phyloP scores from a whole-genome alignment of 1,284 basidiomycete genomes.

The Peniophora sp. region DNA sequence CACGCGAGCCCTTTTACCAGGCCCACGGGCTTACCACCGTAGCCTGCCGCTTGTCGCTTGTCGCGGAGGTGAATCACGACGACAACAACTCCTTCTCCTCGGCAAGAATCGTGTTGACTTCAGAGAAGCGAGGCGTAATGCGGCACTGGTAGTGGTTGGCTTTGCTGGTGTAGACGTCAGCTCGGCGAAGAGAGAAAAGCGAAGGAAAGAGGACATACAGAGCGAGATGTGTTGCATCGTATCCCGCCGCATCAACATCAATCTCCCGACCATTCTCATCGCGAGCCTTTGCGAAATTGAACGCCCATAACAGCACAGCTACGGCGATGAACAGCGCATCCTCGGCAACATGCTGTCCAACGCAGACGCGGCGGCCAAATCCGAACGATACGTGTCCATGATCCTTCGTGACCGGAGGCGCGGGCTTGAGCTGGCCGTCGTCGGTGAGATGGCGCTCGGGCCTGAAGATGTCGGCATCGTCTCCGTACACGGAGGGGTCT shows the following conservation, averaged over 20 bases:
- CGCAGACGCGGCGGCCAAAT: slow-evolving; percentile 20
- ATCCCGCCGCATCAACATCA: background rate
- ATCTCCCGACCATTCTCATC: background rate
- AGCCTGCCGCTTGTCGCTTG: too few relatives aligned
- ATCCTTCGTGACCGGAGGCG: slow-evolving; percentile 6
- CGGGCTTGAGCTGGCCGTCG: slow-evolving; percentile 6
- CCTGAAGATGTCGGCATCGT: slow-evolving; percentile 21
- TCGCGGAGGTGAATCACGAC: too few relatives aligned
- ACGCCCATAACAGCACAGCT: background rate
- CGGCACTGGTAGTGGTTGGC: slow-evolving; percentile 5
- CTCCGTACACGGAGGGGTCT: slow-evolving; percentile 19
- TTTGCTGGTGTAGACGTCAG: too few relatives aligned
- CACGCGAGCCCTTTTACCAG: too few relatives aligned
- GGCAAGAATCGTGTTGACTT: slow-evolving; percentile 1
- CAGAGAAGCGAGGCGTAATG: slow-evolving; percentile 9
- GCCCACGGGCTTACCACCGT: too few relatives aligned
- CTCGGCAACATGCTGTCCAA: background rate
- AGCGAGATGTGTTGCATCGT: too few relatives aligned
- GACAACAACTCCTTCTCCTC: background rate
- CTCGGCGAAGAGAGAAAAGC: too few relatives aligned
- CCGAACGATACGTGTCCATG: slow-evolving; percentile 19
- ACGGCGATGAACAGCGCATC: background rate
- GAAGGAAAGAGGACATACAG: too few relatives aligned
- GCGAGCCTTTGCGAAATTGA: background rate
- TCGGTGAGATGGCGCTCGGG: slow-evolving; percentile 22